These are phyloP conservation scores for Thalassiosira hispida DNA, from an alignment of 352 stramenopile species.

Conservation along the genomic window DNA sequence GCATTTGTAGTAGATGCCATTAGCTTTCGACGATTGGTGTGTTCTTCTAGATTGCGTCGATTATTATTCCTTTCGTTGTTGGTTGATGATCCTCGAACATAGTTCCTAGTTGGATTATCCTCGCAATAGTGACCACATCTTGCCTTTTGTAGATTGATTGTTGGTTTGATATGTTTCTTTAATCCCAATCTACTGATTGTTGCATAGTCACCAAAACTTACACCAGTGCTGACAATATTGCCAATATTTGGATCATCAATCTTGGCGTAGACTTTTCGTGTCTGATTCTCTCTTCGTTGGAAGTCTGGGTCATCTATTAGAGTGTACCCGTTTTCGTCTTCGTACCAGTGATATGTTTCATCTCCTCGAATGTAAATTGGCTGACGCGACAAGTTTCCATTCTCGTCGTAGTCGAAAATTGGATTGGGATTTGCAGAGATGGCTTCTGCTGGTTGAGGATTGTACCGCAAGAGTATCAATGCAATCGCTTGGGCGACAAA, in stretches of 20 bases:
- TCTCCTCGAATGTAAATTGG: slow-evolving; percentile 51
- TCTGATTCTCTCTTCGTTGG: background rate
- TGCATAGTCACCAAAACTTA: slow-evolving; percentile 19
- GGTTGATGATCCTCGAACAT: background rate
- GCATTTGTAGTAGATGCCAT: slow-evolving; percentile 10
- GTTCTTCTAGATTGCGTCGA: slow-evolving; percentile 20
- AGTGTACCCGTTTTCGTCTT: slow-evolving; percentile 46
- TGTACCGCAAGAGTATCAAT: background rate
- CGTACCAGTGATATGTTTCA: slow-evolving; percentile 49
- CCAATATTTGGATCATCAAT: slow-evolving; percentile 22
- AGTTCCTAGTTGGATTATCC: background rate
- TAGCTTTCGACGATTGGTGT: slow-evolving; percentile 20
- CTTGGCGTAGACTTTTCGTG: slow-evolving; percentile 36
- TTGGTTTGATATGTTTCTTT: slow-evolving; percentile 42
- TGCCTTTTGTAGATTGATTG: background rate
- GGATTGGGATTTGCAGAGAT: slow-evolving; percentile 41
- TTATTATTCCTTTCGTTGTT: background rate
- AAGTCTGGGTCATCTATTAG: slow-evolving; percentile 44
- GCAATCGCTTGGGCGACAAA: slow-evolving; percentile 1
- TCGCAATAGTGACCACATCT: slow-evolving; percentile 28
- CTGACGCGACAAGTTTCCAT: slow-evolving; percentile 5
- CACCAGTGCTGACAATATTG: slow-evolving; percentile 33
- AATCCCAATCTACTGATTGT: background rate
- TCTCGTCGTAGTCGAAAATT: slow-evolving; percentile 26
- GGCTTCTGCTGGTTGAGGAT: slow-evolving; percentile 2